phyloP scores from a whole-genome alignment of 2,329 filamentous ascomycete genomes.

The Aspergillus melleus region DNA sequence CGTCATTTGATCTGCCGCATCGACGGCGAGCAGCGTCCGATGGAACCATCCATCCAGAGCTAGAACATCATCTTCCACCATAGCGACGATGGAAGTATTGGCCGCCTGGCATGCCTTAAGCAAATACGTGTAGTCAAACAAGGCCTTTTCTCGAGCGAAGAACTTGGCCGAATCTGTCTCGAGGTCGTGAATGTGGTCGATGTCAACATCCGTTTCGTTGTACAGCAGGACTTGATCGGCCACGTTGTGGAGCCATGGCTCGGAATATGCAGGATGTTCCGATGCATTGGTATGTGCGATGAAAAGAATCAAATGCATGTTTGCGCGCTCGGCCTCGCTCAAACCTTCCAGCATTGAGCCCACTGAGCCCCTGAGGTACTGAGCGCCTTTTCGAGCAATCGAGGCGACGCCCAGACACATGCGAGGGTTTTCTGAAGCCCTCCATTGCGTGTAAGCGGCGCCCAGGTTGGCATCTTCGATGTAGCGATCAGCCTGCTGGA shows the following conservation, averaged over 20 bases:
- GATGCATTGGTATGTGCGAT: constrained; percentile 46
- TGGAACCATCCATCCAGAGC: constrained; percentile 51
- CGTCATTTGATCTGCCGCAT: constrained; percentile 32
- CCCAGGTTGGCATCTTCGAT: neutral
- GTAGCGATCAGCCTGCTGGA: neutral
- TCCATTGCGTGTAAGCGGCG: neutral
- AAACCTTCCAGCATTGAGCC: constrained; percentile 48
- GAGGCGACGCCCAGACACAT: constrained; percentile 49
- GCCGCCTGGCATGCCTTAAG: constrained; percentile 41
- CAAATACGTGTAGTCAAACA: constrained; percentile 48
- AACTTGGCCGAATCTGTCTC: constrained; percentile 30
- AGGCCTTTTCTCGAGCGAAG: constrained; percentile 40
- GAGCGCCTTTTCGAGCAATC: constrained; percentile 39
- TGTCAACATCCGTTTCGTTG: constrained; percentile 31
- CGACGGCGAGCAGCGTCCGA: constrained; percentile 39
- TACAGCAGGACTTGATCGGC: constrained; percentile 46
- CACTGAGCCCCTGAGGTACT: constrained; percentile 45
- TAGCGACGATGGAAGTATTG: constrained; percentile 42
- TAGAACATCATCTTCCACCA: constrained; percentile 51
- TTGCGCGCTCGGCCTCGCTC: constrained; percentile 39
- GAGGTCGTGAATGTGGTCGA: constrained; percentile 36
- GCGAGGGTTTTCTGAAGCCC: neutral
- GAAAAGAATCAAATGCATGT: constrained; percentile 46
- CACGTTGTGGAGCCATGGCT: constrained; percentile 43
- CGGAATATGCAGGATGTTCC: constrained; percentile 41